Base-by-base conservation (phyloP, 2,329 filamentous ascomycete species). In the Emmonsiellopsis sp. region DNA sequence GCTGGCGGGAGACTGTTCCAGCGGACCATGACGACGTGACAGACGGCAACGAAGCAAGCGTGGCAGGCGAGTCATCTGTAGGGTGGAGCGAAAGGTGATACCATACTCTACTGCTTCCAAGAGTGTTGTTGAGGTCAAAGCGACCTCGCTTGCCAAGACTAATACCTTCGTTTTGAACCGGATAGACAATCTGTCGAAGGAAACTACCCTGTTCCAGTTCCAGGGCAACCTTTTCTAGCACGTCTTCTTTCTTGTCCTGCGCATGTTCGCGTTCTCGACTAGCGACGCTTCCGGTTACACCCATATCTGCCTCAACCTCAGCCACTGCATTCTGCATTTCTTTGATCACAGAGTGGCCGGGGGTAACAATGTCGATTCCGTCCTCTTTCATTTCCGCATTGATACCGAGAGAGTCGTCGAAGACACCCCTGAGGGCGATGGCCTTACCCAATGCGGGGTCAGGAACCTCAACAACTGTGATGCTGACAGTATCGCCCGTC, bases 351-450 rank as follows among this genome's bases (percentile, higher is more conserved):
- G 92, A 94, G 54, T 85, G 86, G n/a, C 87, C 87, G 1, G 83
- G 83, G 0, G 85, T 62, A 1, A 79, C 72, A 2, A 94, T 79
- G n/a, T 87, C 80, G 0, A 98, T 81, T 8, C 93, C 93, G 60
- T 98, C 93, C 57, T 92, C 86, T 64, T 92, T 95, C 91, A 98
- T 97, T 74, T 98, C 93, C 0, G 86, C 80, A 62, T 97, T 97
- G 72, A 98, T 96, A 50, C 93, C 93, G 17, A 85, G 76, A n/a
- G 77, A 82, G 62, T 97, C 93, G 60, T 98, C 92, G 62, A 98
- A 98, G 37, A 97, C 82, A 11, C 88, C 88, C 40, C 89, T 87
- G 74, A 98, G 83, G 10, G 88, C 83, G n/a, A 94, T 72, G 0
- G 92, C 93, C 70, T 93, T 96, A 55, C 87, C 90, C 0, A 98